Evolutionary conservation across 2,329 filamentous ascomycete genomes (phyloP).

Genomic region (Pezizomycotina sp.): DNA sequence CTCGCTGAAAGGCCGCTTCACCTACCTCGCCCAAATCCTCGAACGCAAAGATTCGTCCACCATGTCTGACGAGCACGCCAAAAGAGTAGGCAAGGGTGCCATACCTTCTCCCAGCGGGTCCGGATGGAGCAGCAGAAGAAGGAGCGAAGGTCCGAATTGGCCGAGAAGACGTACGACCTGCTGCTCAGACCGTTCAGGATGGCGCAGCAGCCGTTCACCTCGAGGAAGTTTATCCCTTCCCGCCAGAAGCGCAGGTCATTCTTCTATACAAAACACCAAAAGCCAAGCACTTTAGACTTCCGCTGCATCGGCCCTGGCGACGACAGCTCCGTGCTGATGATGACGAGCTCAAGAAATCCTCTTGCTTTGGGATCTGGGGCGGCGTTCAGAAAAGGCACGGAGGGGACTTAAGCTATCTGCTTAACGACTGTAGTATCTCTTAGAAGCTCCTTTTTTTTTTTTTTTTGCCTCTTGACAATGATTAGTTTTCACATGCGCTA

Average conservation of each 20-base stretch:
- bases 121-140: conserved; percentile 7
- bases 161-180: conserved; percentile 11
- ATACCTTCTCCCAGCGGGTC: conserved; percentile 16
- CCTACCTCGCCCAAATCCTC: conserved; percentile 18
- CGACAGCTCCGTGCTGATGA: conserved; percentile 16
- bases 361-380: conserved; percentile 16
- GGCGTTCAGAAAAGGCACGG: conserved; percentile 16
- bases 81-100: conserved; percentile 13
- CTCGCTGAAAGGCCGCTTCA: conserved; percentile 16
- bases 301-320: conserved; percentile 17
- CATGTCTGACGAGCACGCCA: conserved; percentile 11
- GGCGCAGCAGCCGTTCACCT: conserved; percentile 12
- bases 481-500: conserved; percentile 1
- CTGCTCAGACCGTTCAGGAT: conserved; percentile 9
- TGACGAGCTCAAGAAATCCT: conserved; percentile 12
- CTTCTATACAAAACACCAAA: conserved; percentile 17
- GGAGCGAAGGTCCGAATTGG: conserved; percentile 8
- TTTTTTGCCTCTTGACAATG: neutral
- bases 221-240: conserved; percentile 12
- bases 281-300: conserved; percentile 18
- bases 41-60: too few species aligned
- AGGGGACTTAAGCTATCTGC: conserved; percentile 15
- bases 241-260: conserved; percentile 10
- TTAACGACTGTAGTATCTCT: conserved; percentile 13
- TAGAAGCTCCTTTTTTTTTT: neutral